Evolutionary conservation across 139 green algal species (phyloP).

Genomic region (Closterium sp.): DNA sequence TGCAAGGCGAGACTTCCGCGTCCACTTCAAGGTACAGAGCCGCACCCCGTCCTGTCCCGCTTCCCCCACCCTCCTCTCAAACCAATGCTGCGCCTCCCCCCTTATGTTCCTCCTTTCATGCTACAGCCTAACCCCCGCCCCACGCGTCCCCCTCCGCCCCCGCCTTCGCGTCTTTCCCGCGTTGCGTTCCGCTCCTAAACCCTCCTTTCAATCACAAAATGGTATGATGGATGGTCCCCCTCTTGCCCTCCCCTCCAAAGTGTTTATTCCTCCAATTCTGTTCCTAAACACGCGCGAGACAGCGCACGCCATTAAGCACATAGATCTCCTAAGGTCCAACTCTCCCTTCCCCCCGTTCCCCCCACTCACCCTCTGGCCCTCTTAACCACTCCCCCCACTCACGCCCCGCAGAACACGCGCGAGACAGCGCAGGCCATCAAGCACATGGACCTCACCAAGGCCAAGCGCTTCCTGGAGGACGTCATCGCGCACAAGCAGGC

Average conservation of each 20-base stretch:
- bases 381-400: not conserved
- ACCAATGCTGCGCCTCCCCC: too few relatives aligned
- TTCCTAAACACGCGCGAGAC: slow-evolving; percentile 94
- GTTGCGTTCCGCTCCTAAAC: too few relatives aligned
- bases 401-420: slow-evolving; percentile 74
- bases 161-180: too few relatives aligned
- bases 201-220: too few relatives aligned
- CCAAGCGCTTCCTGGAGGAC: slow-evolving; percentile 93
- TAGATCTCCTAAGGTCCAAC: not conserved
- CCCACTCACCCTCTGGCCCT: not conserved
- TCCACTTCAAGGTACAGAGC: too few relatives aligned
- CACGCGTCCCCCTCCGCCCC: not conserved
- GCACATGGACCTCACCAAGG: slow-evolving; percentile 81
- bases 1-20: too few relatives aligned
- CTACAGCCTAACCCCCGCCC: too few relatives aligned
- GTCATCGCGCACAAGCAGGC: slow-evolving; percentile 90
- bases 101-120: not conserved
- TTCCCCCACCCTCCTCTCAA: not conserved
- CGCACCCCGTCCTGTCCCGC: not conserved
- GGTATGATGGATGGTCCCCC: too few relatives aligned
- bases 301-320: slow-evolving; percentile 73
- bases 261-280: not conserved
- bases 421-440: slow-evolving; percentile 85
- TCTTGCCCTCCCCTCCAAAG: too few relatives aligned
- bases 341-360: not conserved